Evolutionary conservation across 805 yeast species (phyloP).

Genomic region (Candida silvicultrix): DNA sequence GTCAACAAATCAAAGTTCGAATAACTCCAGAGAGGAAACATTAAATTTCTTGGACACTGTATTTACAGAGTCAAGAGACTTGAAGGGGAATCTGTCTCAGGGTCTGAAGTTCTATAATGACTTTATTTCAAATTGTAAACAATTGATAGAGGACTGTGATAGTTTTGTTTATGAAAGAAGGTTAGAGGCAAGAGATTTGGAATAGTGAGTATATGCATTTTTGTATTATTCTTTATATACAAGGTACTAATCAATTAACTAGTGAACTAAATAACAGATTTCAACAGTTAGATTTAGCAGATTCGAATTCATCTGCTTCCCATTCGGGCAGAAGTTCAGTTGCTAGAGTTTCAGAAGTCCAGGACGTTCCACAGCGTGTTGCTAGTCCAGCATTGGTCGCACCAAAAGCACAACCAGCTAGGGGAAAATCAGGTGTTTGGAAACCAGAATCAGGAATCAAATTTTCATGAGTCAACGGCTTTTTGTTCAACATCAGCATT

Average conservation of each 20-base stretch:
- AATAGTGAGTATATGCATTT: constrained; percentile 21
- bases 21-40: constrained; percentile 34
- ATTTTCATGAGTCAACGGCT: constrained; percentile 12
- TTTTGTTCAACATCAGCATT: not conserved
- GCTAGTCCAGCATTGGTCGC: constrained; percentile 15
- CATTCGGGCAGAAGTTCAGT: constrained; percentile 1
- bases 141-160: constrained; percentile 42
- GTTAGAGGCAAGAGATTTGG: constrained; percentile 46
- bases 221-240: too few relatives aligned
- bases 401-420: constrained; percentile 15
- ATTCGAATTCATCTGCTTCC: constrained; percentile 7
- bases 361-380: constrained; percentile 1
- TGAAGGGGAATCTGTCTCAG: constrained; percentile 53
- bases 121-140: constrained; percentile 40
- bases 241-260: constrained; percentile 1
- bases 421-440: constrained; percentile 24
- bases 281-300: constrained; percentile 26
- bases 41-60: constrained; percentile 39
- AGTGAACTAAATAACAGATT: constrained; percentile 16
- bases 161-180: constrained; percentile 45
- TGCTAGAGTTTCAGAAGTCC: not conserved
- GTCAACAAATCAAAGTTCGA: constrained; percentile 6
- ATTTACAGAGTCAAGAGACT: constrained; percentile 32
- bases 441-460: constrained; percentile 21
- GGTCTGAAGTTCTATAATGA: constrained; percentile 70